A percentile compares a stretch with the other conserved stretches of the same genome.
These are phyloP conservation scores for Cystobasidium tubakii DNA, from an alignment of 768 basidiomycete genomes.

Conservation along the genomic window DNA sequence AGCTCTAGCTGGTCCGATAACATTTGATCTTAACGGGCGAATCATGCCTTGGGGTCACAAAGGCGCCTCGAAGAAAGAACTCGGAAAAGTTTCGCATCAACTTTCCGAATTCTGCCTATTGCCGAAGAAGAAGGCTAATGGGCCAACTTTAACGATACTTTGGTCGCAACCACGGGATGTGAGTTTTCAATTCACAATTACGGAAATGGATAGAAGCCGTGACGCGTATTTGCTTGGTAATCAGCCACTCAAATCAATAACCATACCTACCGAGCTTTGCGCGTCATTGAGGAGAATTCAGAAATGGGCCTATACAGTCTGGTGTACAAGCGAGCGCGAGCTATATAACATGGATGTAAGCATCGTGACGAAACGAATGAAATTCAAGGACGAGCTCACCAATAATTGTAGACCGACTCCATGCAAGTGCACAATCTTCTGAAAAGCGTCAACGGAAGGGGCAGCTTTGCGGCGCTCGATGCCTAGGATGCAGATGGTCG, in stretches of 20 bases:
- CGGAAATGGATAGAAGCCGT: neutral
- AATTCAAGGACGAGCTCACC: neutral
- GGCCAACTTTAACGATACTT: neutral
- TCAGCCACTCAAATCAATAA: neutral
- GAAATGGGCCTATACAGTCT: constrained; percentile 12
- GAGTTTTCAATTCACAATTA: neutral
- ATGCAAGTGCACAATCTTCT: constrained; percentile 41
- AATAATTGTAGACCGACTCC: constrained; percentile 19
- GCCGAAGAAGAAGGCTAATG: neutral
- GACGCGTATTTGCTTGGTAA: neutral
- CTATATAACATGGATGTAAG: constrained; percentile 37
- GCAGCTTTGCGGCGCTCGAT: neutral
- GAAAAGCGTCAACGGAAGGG: constrained; percentile 15
- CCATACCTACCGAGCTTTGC: neutral
- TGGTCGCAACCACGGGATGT: too few species aligned
- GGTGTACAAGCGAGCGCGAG: constrained; percentile 45
- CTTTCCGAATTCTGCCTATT: neutral
- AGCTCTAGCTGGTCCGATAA: neutral
- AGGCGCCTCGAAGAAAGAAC: neutral
- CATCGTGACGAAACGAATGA: neutral
- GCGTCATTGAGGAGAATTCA: neutral
- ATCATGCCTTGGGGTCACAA: constrained; percentile 5
- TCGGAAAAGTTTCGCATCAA: neutral
- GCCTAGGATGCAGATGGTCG: neutral
- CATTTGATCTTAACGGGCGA: neutral